Evolutionary conservation across 177 flowering plant species (phyloP), one percentile per base, ranked within the genome.

Genomic region (Vitis hybrid): DNA sequence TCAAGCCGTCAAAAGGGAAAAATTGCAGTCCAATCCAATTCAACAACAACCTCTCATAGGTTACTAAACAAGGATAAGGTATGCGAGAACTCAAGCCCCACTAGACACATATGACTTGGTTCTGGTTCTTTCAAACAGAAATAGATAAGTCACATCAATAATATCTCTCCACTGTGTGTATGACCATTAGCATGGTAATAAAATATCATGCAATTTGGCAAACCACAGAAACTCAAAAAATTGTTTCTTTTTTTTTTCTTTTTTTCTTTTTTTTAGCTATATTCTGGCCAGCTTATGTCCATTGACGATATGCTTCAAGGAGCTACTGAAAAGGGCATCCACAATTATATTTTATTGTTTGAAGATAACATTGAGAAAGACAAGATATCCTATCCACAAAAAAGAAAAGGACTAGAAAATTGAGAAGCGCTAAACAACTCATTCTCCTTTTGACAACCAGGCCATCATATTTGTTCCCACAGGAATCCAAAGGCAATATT

Each of bases 61-160:
- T 7, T 13, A 67, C 15, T n/a, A 61, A 71, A 45, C 64, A 58
- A 10, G 66, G 73, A 70, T 61, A 65, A 66, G 73, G 66, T 15
- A 48, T 2, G 20, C 1, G 14, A 39, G 31, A 55, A 63, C 50
- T 55, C 48, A 49, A 58, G 69, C 74, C 68, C 49, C 55, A 1
- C 56, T 16, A 13, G 56, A 13, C 56, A 53, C 16, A 18, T 9
- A 71, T 59, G 20, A 51, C 62, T 70, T 55, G 62, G 73, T 61
- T 53, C 60, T 52, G 18, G 5, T 70, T 6, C 51, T 53, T 53
- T 53, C 49, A 6, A 11, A 45, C 15, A 52, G 57, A 50, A 60
- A 22, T 10, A 50, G 63, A 68, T 58, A 58, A 60, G 57, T 48
- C 13, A 53, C 8, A 12, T 59, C 16, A 11, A 60, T 22, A 49